A percentile compares a stretch with the other conserved stretches of the same genome.
Conservation (phyloP, 2,329 filamentous ascomycete species). For the Chrysoporthe deuterocubensis region DNA sequence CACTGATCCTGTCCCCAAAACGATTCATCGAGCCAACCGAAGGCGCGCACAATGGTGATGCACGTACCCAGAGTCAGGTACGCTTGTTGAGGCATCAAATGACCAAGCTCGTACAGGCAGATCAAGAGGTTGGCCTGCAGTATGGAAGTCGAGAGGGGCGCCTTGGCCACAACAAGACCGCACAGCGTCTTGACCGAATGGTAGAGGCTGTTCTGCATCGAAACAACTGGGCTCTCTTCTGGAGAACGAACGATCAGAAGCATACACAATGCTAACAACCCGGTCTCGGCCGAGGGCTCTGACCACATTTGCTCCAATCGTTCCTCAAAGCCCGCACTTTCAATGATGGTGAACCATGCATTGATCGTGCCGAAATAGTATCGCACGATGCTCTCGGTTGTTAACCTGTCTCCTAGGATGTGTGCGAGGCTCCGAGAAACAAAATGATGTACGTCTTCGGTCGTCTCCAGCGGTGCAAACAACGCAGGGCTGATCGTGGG, state of each 20-base stretch:
- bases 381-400: slow-evolving; percentile 32
- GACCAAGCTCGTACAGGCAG: slow-evolving; percentile 37
- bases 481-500: slow-evolving; percentile 32
- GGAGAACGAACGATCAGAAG: slow-evolving; percentile 34
- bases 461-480: slow-evolving; percentile 33
- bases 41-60: slow-evolving; percentile 35
- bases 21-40: slow-evolving; percentile 34
- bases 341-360: slow-evolving; percentile 38
- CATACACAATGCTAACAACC: slow-evolving; percentile 36
- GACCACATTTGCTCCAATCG: slow-evolving; percentile 34
- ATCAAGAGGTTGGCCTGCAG: slow-evolving; percentile 37
- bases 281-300: slow-evolving; percentile 35
- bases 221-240: slow-evolving; percentile 27
- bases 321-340: slow-evolving; percentile 32
- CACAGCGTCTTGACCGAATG: slow-evolving; percentile 35
- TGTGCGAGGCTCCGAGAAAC: slow-evolving; percentile 35
- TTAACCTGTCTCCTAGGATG: slow-evolving; percentile 32
- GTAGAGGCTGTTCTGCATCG: slow-evolving; percentile 35
- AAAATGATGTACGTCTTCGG: slow-evolving; percentile 35
- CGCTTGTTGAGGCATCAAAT: slow-evolving; percentile 37
- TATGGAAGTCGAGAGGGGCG: slow-evolving; percentile 32
- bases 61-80: slow-evolving; percentile 37
- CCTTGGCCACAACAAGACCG: slow-evolving; percentile 34
- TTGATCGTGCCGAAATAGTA: slow-evolving; percentile 36
- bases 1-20: slow-evolving; percentile 35